Percentiles rank a stretch among this genome's conserved stretches.
Conservation (phyloP, 1,139 yeast species). For the Suhomyces kunorum region DNA sequence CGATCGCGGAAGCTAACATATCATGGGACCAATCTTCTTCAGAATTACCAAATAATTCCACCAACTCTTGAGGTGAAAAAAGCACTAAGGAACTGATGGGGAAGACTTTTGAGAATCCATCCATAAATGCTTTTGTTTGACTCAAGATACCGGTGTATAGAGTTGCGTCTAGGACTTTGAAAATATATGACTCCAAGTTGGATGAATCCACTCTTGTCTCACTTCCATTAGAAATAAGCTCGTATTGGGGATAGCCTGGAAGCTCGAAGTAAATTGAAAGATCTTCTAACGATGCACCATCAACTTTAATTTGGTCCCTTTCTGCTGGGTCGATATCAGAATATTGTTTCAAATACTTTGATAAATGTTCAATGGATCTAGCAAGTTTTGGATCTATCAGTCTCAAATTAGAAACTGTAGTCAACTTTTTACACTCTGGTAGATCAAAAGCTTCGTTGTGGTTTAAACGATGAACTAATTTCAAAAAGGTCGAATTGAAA, state of each 20-base stretch:
- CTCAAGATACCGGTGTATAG: slow-evolving; percentile 62
- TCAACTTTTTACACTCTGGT: slow-evolving; percentile 29
- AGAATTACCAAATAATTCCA: slow-evolving; percentile 60
- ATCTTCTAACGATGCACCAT: slow-evolving; percentile 49
- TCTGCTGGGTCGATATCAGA: slow-evolving; percentile 19
- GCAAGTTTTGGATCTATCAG: slow-evolving; percentile 64
- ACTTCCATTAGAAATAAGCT: slow-evolving; percentile 58
- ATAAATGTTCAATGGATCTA: slow-evolving; percentile 56
- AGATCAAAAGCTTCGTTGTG: slow-evolving; percentile 16
- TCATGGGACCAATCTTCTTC: slow-evolving; percentile 86
- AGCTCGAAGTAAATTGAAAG: slow-evolving; percentile 65
- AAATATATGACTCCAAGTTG: slow-evolving; percentile 63
- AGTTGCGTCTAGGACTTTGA: slow-evolving; percentile 59
- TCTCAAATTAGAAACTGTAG: slow-evolving; percentile 45
- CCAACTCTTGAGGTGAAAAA: slow-evolving; percentile 73
- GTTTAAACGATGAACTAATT: slow-evolving; percentile 39
- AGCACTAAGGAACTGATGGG: slow-evolving; percentile 73
- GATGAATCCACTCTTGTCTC: slow-evolving; percentile 47
- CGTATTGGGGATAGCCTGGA: slow-evolving; percentile 74
- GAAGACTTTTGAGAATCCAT: slow-evolving; percentile 83
- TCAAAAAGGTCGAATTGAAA: slow-evolving; percentile 72
- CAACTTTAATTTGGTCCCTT: slow-evolving; percentile 32
- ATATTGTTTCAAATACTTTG: slow-evolving; percentile 41
- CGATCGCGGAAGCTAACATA: slow-evolving; percentile 59
- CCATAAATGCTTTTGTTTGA: slow-evolving; percentile 70